Evolutionary conservation across 306 rosid genomes (phyloP).

Genomic region (Medicago ruthenica): DNA sequence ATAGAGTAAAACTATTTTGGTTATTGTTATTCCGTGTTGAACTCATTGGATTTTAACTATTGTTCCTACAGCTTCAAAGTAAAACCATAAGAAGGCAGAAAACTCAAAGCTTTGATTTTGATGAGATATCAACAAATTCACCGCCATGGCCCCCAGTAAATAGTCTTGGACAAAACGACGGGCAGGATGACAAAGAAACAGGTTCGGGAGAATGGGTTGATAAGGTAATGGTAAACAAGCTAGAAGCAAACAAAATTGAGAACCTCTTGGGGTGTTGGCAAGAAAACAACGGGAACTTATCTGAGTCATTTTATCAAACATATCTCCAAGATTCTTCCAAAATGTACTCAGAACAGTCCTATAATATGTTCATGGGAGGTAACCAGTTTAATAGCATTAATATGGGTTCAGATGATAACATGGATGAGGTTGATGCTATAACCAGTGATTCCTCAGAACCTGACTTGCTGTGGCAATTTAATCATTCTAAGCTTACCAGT

Average conservation of each 20-base stretch:
- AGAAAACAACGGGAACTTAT: conserved; percentile 64
- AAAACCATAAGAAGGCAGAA: conserved; percentile 59
- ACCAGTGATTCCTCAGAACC: conserved; percentile 97
- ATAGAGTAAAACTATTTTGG: conserved; percentile 6
- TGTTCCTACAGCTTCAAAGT: conserved; percentile 61
- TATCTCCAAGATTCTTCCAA: conserved; percentile 85
- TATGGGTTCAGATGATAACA: conserved; percentile 62
- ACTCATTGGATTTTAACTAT: conserved; percentile 9
- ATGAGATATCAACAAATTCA: conserved; percentile 79
- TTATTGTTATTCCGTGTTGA: conserved; percentile 30
- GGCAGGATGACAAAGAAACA: conserved; percentile 74
- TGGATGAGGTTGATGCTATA: conserved; percentile 87
- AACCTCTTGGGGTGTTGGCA: conserved; percentile 76
- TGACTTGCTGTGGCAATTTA: conserved; percentile 95
- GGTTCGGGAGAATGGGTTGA: conserved; percentile 91
- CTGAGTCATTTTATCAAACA: conserved; percentile 78
- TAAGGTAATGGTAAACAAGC: conserved; percentile 98
- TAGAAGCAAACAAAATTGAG: conserved; percentile 66
- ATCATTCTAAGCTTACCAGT: conserved; percentile 67
- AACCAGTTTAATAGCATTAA: conserved; percentile 45
- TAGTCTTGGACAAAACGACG: conserved; percentile 58
- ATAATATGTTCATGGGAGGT: conserved; percentile 68
- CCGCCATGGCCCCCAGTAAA: conserved; percentile 91
- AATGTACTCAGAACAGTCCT: conserved; percentile 69
- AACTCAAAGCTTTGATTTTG: conserved; percentile 78